Conservation (phyloP, 2,329 filamentous ascomycete genomes). For the Nakataea oryzae region DNA sequence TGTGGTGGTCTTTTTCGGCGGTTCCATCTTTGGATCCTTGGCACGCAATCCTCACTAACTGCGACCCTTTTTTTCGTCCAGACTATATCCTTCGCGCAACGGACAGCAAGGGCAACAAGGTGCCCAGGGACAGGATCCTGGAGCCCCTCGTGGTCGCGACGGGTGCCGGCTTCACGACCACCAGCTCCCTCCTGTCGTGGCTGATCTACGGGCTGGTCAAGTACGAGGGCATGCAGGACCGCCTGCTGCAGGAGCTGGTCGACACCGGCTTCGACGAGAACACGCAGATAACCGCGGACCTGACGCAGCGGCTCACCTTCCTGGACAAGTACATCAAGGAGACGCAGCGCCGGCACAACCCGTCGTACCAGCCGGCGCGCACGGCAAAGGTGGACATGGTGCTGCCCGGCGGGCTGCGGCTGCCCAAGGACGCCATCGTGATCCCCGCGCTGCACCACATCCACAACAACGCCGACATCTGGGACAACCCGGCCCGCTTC, state of each 20-base stretch:
- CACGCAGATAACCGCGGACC: conserved; percentile 33
- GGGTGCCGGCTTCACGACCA: conserved; percentile 51
- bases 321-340: conserved; percentile 52
- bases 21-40: no score
- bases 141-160: conserved; percentile 36
- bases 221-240: conserved; percentile 45
- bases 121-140: conserved; percentile 31
- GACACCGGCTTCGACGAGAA: conserved; percentile 32
- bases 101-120: conserved; percentile 42
- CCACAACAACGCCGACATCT: conserved; percentile 41
- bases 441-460: conserved; percentile 42
- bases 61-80: background rate
- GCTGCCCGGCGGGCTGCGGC: conserved; percentile 46
- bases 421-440: conserved; percentile 40
- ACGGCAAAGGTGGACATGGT: conserved; percentile 45
- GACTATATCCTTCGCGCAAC: conserved; percentile 44
- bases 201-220: conserved; percentile 39
- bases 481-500: conserved; percentile 48
- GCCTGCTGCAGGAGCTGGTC: conserved; percentile 46
- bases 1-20: background rate
- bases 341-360: conserved; percentile 47
- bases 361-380: conserved; percentile 49
- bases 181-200: conserved; percentile 47
- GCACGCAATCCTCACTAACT: background rate
- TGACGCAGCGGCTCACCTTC: conserved; percentile 35